These are phyloP conservation scores for Pistacia vera DNA, from an alignment of 345 rosid genomes.

Conservation along the genomic window DNA sequence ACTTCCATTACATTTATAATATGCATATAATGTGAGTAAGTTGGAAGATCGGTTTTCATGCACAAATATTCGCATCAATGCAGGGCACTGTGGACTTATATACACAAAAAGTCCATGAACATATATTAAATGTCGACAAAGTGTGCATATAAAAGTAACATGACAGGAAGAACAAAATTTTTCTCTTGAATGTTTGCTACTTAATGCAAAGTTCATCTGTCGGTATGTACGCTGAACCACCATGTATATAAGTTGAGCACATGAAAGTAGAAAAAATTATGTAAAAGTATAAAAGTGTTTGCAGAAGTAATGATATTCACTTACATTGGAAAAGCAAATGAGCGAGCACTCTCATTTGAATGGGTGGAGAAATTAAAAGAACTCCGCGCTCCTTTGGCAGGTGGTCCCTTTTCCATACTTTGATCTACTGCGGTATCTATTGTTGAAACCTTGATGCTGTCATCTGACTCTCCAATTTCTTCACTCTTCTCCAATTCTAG, in stretches of 20 bases:
- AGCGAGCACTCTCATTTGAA: constrained; percentile 43
- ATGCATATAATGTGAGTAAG: constrained; percentile 1
- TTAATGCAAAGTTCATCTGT: neutral
- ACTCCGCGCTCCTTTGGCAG: constrained; percentile 29
- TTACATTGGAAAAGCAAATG: constrained; percentile 68
- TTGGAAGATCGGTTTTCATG: neutral
- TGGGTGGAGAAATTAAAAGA: constrained; percentile 32
- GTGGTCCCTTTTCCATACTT: constrained; percentile 24
- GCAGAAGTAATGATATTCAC: constrained; percentile 17
- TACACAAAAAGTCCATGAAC: neutral
- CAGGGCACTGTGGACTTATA: constrained; percentile 6
- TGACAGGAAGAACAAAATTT: constrained; percentile 4
- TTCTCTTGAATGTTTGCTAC: neutral
- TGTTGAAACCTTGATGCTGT: constrained; percentile 1
- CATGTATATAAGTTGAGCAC: neutral
- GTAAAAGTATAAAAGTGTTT: neutral
- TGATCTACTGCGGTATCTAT: constrained; percentile 16
- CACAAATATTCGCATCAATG: neutral
- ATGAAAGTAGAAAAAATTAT: neutral
- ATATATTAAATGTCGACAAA: neutral
- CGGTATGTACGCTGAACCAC: neutral
- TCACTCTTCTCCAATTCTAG: constrained; percentile 14
- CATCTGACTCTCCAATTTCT: constrained; percentile 15
- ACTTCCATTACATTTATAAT: constrained; percentile 11
- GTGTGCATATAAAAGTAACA: neutral